Base-by-base conservation (phyloP, 495 filamentous ascomycete genomes). In the Tuber calosporum region DNA sequence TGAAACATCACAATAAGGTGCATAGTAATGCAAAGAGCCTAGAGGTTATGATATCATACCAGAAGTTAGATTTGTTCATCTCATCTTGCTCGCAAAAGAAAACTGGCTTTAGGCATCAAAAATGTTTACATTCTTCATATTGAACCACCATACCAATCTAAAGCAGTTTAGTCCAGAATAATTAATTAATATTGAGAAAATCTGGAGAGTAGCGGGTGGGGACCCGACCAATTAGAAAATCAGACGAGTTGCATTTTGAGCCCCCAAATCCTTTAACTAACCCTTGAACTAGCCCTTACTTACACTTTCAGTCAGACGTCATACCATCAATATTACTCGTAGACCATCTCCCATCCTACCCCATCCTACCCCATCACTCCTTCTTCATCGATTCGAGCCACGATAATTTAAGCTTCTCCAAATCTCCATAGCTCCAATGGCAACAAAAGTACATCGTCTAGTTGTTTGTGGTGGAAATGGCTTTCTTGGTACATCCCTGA, bases 391-490 rank as follows among this genome's bases (percentile, higher is more conserved):
- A n/a, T 30, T 43, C 67, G 9, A n/a, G 4, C 67, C 34, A 69
- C 67, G 17, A 45, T 42, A 69, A 17, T 34, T 34, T 5, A 62
- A 62, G 1, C 26, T 30, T 30, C 26, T 62, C 34, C 6, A 34
- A 62, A 62, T 34, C 26, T 30, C 53, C 53, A 34, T 15, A 38
- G 17, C 66, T 66, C 39, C 39, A 66, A 80, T 79, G 78, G n/a
- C 78, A 67, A 45, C 70, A n/a, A 72, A 53, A 70, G 53, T 37
- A 40, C 73, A 73, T n/a, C 80, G 73, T 69, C 83, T 99, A 20
- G 88, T 98, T 53, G 93, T 99, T 68, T 94, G 91, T 69, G 95
- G 95, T 70, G 95, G 95, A 70, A 97, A 90, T 80, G 95, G 95
- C n/a, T 99, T 99, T 82, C 83, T 99, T 62, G 90, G 90, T 89